A percentile compares a stretch with the other conserved stretches of the same genome.
Evolutionary conservation across 805 yeast species (phyloP).

Genomic region (Kazachstania psychrophila): DNA sequence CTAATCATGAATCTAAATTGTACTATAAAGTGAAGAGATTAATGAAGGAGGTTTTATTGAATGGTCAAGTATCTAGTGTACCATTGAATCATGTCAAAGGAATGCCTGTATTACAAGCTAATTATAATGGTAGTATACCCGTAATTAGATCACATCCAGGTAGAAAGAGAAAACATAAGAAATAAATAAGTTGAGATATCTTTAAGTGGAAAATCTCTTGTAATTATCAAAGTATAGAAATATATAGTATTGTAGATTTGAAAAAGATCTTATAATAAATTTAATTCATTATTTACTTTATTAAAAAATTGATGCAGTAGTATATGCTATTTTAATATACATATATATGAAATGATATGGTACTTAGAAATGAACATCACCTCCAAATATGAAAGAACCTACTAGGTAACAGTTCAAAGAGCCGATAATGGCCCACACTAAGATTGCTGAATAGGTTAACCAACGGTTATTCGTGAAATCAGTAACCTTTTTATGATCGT

Average conservation of each 20-base stretch:
- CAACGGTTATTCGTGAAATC: conserved; percentile 65
- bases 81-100: conserved; percentile 28
- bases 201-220: neutral
- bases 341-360: no score
- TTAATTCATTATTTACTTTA: neutral
- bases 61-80: conserved; percentile 29
- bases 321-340: no score
- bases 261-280: no score
- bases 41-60: conserved; percentile 37
- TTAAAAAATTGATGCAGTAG: no score
- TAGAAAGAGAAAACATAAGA: conserved; percentile 25
- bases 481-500: conserved; percentile 24
- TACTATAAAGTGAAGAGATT: conserved; percentile 39
- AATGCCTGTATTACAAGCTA: conserved; percentile 63
- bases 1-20: conserved; percentile 34
- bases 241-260: neutral
- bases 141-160: conserved; percentile 33
- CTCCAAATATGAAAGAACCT: conserved; percentile 39
- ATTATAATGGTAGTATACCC: conserved; percentile 74
- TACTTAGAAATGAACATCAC: conserved; percentile 41
- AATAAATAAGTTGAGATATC: neutral
- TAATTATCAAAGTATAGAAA: neutral
- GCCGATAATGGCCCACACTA: conserved; percentile 64
- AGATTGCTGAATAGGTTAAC: conserved; percentile 44
- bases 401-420: conserved; percentile 65